phyloP scores from a whole-genome alignment of 148 eudicot genomes.

The Pharnaceum exiguum region DNA sequence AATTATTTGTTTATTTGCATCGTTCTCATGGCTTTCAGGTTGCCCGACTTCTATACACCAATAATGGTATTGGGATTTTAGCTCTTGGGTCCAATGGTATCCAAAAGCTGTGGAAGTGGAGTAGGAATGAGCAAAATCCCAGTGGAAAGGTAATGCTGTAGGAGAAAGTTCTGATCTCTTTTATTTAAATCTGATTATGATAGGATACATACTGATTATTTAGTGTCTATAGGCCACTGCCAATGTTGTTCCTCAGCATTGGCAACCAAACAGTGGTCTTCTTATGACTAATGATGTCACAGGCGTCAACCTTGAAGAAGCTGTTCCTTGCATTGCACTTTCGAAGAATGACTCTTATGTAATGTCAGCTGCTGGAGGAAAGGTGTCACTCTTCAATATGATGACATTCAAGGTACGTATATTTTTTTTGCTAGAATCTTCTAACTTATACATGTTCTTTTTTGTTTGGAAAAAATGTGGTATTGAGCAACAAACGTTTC shows the following conservation, averaged over 20 bases:
- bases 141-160: conserved; percentile 58
- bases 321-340: conserved; percentile 90
- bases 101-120: conserved; percentile 88
- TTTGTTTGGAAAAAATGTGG: neutral
- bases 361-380: conserved; percentile 95
- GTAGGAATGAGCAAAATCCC: conserved; percentile 74
- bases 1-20: neutral
- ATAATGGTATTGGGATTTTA: conserved; percentile 74
- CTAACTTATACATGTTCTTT: neutral
- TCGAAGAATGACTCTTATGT: conserved; percentile 98
- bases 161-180: neutral
- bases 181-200: neutral
- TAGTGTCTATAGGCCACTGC: conserved; percentile 77
- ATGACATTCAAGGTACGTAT: conserved; percentile 86
- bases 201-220: neutral
- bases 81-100: conserved; percentile 70
- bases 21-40: conserved; percentile 39
- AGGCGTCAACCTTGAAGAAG: conserved; percentile 88
- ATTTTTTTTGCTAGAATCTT: neutral
- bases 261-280: conserved; percentile 98
- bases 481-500: conserved; percentile 1
- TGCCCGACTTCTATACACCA: conserved; percentile 80
- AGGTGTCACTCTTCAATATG: conserved; percentile 91
- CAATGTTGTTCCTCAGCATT: conserved; percentile 76
- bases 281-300: conserved; percentile 80